phyloP scores from a whole-genome alignment of 768 basidiomycete genomes.

The Phaeotremella fagi region DNA sequence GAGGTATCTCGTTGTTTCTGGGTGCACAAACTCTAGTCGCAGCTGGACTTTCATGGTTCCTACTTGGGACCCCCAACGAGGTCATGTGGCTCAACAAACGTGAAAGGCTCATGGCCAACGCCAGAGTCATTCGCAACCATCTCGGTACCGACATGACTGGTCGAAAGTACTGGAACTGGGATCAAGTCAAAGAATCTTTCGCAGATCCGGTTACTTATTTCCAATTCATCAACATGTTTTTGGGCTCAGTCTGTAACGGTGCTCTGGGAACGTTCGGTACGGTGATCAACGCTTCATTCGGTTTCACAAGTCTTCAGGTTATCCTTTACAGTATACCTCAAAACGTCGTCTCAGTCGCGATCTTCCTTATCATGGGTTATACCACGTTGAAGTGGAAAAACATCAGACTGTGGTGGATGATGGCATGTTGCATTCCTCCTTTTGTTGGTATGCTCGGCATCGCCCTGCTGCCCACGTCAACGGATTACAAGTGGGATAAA shows the following conservation, averaged over 20 bases:
- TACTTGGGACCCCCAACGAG: constrained; percentile 29
- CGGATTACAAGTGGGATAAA: constrained; percentile 9
- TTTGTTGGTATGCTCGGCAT: constrained; percentile 7
- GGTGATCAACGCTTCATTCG: constrained; percentile 3
- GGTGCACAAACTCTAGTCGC: constrained; percentile 17
- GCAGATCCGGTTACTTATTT: constrained; percentile 22
- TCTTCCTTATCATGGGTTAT: constrained; percentile 3
- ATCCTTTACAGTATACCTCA: constrained; percentile 15
- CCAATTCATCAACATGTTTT: constrained; percentile 9
- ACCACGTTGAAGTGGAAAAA: neutral
- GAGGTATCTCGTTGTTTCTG: constrained; percentile 19
- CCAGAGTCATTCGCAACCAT: constrained; percentile 20
- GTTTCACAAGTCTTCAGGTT: constrained; percentile 12
- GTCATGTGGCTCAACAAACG: constrained; percentile 20
- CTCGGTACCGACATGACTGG: constrained; percentile 13
- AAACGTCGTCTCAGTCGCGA: neutral
- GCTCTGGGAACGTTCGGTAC: constrained; percentile 19
- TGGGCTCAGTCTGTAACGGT: constrained; percentile 9
- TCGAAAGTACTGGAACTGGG: constrained; percentile 12
- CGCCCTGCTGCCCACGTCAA: constrained; percentile 11
- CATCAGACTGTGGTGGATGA: constrained; percentile 10
- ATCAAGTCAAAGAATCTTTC: constrained; percentile 23
- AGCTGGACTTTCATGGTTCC: constrained; percentile 9
- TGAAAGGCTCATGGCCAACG: constrained; percentile 22
- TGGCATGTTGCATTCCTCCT: constrained; percentile 3